Conservation (phyloP, 306 rosid species). For the Corylus americana region DNA sequence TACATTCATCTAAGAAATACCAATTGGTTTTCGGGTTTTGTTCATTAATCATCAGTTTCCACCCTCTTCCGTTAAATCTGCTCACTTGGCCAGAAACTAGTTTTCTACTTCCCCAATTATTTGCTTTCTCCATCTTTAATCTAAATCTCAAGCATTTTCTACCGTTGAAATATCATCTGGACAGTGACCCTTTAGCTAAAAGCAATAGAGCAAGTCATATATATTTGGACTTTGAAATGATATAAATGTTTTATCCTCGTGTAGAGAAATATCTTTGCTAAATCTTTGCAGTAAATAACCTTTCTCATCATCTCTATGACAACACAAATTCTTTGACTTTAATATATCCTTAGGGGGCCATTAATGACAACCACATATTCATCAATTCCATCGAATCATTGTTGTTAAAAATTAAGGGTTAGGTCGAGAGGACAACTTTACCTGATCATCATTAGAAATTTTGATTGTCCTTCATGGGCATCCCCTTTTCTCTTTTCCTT, state of each 20-base stretch:
- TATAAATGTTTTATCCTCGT: neutral
- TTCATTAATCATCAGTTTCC: neutral
- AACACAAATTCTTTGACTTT: neutral
- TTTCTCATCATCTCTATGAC: neutral
- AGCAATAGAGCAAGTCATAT: neutral
- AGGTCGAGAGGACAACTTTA: neutral
- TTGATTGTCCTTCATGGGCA: neutral
- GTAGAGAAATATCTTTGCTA: neutral
- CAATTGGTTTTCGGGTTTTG: neutral
- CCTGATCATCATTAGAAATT: neutral
- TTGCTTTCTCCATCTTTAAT: neutral
- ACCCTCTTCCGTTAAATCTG: neutral
- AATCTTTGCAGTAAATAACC: slow-evolving; percentile 2
- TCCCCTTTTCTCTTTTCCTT: neutral
- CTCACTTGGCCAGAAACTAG: neutral
- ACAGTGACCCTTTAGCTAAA: neutral
- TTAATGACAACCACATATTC: neutral
- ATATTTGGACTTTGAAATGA: neutral
- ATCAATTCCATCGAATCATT: neutral
- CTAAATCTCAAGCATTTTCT: too few species aligned
- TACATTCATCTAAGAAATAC: neutral
- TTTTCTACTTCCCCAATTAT: neutral
- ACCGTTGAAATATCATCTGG: too few species aligned
- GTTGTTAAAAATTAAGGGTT: neutral
- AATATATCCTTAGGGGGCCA: neutral